These are phyloP conservation scores for Chlorella vulgaris DNA, from an alignment of 139 green algal species.

Conservation along the genomic window DNA sequence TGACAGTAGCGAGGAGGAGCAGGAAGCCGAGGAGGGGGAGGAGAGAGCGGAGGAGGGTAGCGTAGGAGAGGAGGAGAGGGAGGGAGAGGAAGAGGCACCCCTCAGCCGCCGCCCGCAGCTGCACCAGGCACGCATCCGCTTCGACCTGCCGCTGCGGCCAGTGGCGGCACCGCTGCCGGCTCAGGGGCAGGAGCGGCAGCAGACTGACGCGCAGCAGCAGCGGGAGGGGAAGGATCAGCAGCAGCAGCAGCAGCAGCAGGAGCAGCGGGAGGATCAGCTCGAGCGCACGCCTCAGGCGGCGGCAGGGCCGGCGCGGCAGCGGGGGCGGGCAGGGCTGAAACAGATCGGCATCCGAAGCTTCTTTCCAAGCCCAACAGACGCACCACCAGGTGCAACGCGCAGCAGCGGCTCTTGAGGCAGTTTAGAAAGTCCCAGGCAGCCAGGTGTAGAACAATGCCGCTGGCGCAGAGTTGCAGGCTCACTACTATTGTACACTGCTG, in stretches of 20 bases:
- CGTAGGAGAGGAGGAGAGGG: background rate
- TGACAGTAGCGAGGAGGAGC: background rate
- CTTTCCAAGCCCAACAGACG: background rate
- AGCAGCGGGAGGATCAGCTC: background rate
- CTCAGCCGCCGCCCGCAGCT: background rate
- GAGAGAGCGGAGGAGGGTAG: background rate
- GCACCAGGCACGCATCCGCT: background rate
- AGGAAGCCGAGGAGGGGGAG: background rate
- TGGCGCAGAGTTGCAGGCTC: background rate
- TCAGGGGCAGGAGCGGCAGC: too few species aligned
- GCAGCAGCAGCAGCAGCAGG: background rate
- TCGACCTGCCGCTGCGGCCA: background rate
- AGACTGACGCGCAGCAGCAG: constrained; percentile 3
- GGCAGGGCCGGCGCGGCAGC: background rate
- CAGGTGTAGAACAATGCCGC: background rate
- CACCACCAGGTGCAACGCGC: background rate
- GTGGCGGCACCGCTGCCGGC: background rate
- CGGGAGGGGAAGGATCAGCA: too few species aligned
- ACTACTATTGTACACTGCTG: too few species aligned
- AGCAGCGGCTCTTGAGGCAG: background rate
- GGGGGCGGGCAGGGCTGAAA: background rate
- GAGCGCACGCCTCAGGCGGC: background rate
- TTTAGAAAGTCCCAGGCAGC: too few species aligned
- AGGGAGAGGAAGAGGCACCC: too few species aligned
- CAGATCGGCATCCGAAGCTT: constrained; percentile 30